Conservation (phyloP, 106 monocot species). For the Dactylorhiza incarnata region DNA sequence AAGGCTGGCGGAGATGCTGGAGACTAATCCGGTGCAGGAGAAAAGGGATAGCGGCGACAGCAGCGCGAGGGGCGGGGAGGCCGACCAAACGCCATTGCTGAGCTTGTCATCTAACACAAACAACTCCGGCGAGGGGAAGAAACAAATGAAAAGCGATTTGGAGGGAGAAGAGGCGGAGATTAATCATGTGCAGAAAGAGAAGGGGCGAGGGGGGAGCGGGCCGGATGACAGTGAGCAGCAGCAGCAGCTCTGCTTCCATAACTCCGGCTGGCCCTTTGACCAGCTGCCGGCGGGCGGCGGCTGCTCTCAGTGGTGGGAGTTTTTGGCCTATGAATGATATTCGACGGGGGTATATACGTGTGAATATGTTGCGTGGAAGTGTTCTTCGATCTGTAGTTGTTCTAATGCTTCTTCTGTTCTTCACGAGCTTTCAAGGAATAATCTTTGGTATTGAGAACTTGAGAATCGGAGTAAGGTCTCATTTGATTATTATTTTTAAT, state of each 20-base stretch:
- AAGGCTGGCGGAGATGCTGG: slow-evolving; percentile 4
- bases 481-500: too few relatives aligned
- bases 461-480: too few relatives aligned
- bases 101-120: background rate
- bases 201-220: background rate
- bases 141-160: background rate
- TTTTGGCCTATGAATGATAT: slow-evolving; percentile 8
- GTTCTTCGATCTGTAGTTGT: background rate
- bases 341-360: background rate
- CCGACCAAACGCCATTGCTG: background rate
- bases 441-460: too few relatives aligned
- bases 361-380: background rate
- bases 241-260: background rate
- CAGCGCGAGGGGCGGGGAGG: background rate
- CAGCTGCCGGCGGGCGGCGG: background rate
- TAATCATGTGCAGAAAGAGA: background rate
- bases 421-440: too few relatives aligned
- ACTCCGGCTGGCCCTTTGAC: background rate
- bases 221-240: background rate
- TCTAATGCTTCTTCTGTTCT: background rate
- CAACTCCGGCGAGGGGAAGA: background rate
- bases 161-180: background rate
- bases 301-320: slow-evolving; percentile 11
- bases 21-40: background rate
- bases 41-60: background rate